Percentiles rank a stretch among this genome's conserved stretches.
These are phyloP conservation scores for Sclerotinia spermophila DNA, from an alignment of 2,329 filamentous ascomycete genomes.

Conservation along the genomic window DNA sequence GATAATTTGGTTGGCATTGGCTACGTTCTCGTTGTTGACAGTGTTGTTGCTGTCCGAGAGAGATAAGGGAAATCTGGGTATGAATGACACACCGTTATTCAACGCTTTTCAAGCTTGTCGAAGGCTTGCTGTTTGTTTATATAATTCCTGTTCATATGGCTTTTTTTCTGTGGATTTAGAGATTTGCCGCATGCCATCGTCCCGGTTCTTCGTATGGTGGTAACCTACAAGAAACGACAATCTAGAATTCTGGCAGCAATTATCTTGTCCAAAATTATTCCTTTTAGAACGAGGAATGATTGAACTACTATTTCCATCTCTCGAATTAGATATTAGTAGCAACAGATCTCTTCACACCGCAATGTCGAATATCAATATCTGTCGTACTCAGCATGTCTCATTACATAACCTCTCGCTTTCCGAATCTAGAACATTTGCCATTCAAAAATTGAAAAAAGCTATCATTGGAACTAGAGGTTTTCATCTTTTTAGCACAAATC, in stretches of 20 bases:
- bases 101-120: background rate
- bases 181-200: no score
- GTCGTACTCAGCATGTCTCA: no score
- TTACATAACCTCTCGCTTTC: no score
- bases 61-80: background rate
- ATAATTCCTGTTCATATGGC: no score
- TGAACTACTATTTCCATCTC: background rate
- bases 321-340: background rate
- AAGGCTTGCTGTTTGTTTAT: background rate
- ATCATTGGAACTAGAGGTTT: background rate
- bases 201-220: no score
- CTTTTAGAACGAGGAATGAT: background rate
- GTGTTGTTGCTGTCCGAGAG: accelerated
- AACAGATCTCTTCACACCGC: background rate
- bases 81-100: background rate
- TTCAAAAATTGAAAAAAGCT: background rate
- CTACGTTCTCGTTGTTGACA: background rate
- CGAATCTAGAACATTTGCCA: background rate
- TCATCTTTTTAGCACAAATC: no score
- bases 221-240: no score
- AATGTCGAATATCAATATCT: background rate
- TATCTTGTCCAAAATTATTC: background rate
- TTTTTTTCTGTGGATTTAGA: no score
- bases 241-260: background rate
- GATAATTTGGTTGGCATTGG: background rate